These are phyloP conservation scores for Nadsonia starkeyi-henricii DNA, from an alignment of 1,139 yeast species.

Conservation along the genomic window DNA sequence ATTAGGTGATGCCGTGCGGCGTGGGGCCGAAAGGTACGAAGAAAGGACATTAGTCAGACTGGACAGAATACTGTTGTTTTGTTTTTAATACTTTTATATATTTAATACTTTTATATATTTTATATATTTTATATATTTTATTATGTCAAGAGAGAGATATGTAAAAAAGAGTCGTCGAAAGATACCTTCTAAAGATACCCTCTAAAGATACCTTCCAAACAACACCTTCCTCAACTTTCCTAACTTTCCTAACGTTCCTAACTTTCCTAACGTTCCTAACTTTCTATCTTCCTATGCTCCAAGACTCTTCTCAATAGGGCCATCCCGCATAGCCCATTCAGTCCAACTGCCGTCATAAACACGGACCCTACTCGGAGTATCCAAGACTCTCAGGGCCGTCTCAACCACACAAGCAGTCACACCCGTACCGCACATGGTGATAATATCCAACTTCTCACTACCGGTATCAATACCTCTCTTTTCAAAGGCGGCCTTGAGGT, in stretches of 20 bases:
- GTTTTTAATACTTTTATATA: no score
- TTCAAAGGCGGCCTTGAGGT: slow-evolving; percentile 33
- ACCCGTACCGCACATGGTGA: slow-evolving; percentile 91
- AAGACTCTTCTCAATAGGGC: slow-evolving; percentile 1
- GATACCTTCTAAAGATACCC: no score
- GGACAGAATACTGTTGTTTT: no score
- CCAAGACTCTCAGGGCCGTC: slow-evolving; percentile 51
- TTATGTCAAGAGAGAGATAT: no score
- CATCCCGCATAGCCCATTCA: slow-evolving; percentile 29
- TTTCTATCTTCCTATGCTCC: no score
- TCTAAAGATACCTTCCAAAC: no score
- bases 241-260: no score
- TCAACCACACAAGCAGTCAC: slow-evolving; percentile 82
- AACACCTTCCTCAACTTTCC: no score
- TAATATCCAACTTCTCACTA: slow-evolving; percentile 39
- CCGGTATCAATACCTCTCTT: slow-evolving; percentile 24
- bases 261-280: no score
- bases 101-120: no score
- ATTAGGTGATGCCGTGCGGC: neutral
- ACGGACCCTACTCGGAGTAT: slow-evolving; percentile 24
- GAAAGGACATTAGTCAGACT: neutral
- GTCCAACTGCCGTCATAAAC: slow-evolving; percentile 97
- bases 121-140: no score
- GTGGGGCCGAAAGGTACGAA: neutral
- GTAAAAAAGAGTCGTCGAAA: no score